Evolutionary conservation across 129 eudicot genomes (phyloP).

Genomic region (Artemisia argyi): DNA sequence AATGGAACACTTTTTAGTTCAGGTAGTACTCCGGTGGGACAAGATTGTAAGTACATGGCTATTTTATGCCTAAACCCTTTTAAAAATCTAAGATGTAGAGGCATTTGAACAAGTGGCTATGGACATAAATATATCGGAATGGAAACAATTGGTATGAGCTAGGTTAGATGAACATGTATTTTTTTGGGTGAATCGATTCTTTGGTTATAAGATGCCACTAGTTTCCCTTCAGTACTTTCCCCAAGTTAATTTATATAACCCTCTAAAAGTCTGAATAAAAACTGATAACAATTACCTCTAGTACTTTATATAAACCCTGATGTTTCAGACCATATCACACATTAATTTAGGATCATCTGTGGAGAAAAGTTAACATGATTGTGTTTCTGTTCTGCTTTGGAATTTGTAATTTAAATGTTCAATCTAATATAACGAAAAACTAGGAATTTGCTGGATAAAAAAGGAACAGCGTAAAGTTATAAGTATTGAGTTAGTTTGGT

Average conservation of each 20-base stretch:
- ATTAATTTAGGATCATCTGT: background rate
- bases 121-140: slow-evolving; percentile 1
- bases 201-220: background rate
- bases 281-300: background rate
- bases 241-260: slow-evolving; percentile 2
- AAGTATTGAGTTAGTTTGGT: background rate
- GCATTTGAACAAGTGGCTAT: background rate
- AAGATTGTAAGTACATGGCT: no score
- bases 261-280: background rate
- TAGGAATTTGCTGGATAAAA: no score
- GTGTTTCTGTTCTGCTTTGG: background rate
- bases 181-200: background rate
- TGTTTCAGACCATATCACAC: background rate
- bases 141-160: background rate
- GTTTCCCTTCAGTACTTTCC: background rate
- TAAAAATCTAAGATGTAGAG: background rate
- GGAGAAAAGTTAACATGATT: background rate
- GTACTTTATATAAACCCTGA: background rate
- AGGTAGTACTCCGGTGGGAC: no score
- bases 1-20: no score
- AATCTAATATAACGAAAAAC: no score
- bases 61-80: background rate
- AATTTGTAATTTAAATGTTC: no score
- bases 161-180: background rate
- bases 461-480: background rate